Base-by-base conservation (phyloP, 106 monocot genomes). In the Dendrobium huoshanense region DNA sequence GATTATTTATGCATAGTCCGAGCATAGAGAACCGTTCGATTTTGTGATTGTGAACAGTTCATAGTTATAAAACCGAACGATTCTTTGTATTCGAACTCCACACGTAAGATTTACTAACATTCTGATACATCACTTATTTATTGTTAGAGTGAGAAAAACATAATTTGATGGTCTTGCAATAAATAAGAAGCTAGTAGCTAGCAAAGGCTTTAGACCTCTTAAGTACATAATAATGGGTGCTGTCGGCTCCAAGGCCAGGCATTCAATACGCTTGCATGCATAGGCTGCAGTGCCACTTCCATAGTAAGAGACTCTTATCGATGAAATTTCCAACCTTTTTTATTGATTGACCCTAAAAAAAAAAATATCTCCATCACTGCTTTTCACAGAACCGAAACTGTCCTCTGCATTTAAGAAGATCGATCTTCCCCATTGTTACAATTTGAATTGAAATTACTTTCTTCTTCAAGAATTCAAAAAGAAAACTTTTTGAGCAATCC, bases 201-300 rank as follows among this genome's bases (percentile, higher is more conserved):
- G n/a, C 51, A 15, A 10, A 15, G 15, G 10, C 51, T 51, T 1
- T 61, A 61, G 61, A 0, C 61, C 61, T 61, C 22, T 27, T 16
- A 70, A 70, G 70, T 70, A 40, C 33, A 31, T 70, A 70, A 70
- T 70, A 70, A 37, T 70, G 37, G 70, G 70, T 24, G 11, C 70
- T 70, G 33, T 70, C 70, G 37, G 70, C 37, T 33, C 70, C 13
- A 13, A 70, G 70, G 9, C 70, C 70, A 61, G 7, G 61, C 22
- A 31, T 33, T 70, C 11, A 70, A 33, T 27, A 16, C 31, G 1
- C 27, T 70, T 37, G 13, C 13, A 27, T 31, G 33, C 37, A 70
- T 70, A 37, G 22, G 19, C 61, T 61, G 61, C 61, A 61, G 61
- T 61, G 61, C 61, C 61, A 22, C 61, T 61, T 61, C 61, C 61